Base-by-base conservation (phyloP, 768 basidiomycete genomes). In the Leucosporidium creatinivorum region DNA sequence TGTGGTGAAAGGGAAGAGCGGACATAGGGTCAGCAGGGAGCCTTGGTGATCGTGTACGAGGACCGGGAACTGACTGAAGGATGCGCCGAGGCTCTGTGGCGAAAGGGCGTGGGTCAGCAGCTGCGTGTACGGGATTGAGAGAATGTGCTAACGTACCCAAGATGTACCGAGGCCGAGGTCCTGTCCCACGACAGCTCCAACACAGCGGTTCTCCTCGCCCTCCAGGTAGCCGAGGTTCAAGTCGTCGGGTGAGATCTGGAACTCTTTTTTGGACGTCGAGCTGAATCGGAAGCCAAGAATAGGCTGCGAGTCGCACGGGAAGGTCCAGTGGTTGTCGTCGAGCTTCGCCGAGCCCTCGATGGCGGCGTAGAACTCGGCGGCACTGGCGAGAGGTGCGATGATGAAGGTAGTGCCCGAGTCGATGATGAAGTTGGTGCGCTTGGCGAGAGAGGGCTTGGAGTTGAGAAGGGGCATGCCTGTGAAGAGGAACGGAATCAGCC, bases 61-160 rank as follows among this genome's bases (percentile, higher is more conserved):
- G 39, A 17, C 3, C 2, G 39, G 15, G 13, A 44, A 44, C 39
- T 6, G 39, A 44, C 39, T 61, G 39, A 96, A 84, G 82, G 96
- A 96, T 0, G 90, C 89, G 73, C 93, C 93, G 39, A 93, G 93
- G 48, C 96, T 80, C 72, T 44, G 39, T 44, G 39, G 39, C 39
- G 39, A 13, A 44, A 44, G 39, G 39, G 13, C 13, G 39, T 9
- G 39, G 39, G 39, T 44, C 39, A 44, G 39, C 39, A 44, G 39
- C 39, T 44, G 39, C 39, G 8, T 15, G 39, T 15, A 44, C 3
- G 39, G 15, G 39, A 17, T 6, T 15, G 8, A 10, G 15, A 44
- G 3, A 13, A 44, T 44, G 39, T 44, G 39, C 8, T 9, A 44
- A 44, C 39, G 13, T 44, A 96, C 91, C 91, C 91, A 94, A 55